Base-by-base conservation (phyloP, 495 filamentous ascomycete species). In the Xylaria curta region DNA sequence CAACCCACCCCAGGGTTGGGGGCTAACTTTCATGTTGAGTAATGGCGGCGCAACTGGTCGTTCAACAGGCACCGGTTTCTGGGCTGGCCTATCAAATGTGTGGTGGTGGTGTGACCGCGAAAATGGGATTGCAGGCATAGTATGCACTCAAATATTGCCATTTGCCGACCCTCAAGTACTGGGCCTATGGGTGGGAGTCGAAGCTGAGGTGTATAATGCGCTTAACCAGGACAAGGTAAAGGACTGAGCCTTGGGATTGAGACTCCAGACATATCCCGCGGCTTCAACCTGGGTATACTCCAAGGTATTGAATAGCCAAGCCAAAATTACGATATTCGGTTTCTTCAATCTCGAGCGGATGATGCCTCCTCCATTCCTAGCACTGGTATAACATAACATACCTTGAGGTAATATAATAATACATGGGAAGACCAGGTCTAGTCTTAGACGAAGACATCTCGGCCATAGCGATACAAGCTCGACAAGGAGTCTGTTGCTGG, bases 81-180 rank as follows among this genome's bases (percentile, higher is more conserved):
- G 89, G 88, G 83, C 85, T 46, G 89, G 89, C 0, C 69, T 91
- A 59, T 74, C 87, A 15, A 90, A 91, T 79, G 65, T 87, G 56
- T 90, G 84, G 72, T 91, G 88, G 88, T 90, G 85, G 85, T 81
- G 78, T 49, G 89, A 90, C 81, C 78, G 85, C 5, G 86, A 88
- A 71, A 86, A 83, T 56, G 89, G 89, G 0, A 78, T 91, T 63
- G 89, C 81, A 12, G 88, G 87, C 10, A 87, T 91, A 36, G 78
- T 90, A 51, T 85, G 80, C 28, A 81, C 77, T 36, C 89, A 91
- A 80, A 85, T 91, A 44, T 69, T 91, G 68, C 89, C 89, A 13
- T 91, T 88, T 82, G 85, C 60, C 59, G 84, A 85, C 75, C 54
- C 71, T n/a, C 73, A 81, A 46, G 82, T 85, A 3, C 53, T 84